Evolutionary conservation across 139 green algal species (phyloP).

Genomic region (Volvox africanus): DNA sequence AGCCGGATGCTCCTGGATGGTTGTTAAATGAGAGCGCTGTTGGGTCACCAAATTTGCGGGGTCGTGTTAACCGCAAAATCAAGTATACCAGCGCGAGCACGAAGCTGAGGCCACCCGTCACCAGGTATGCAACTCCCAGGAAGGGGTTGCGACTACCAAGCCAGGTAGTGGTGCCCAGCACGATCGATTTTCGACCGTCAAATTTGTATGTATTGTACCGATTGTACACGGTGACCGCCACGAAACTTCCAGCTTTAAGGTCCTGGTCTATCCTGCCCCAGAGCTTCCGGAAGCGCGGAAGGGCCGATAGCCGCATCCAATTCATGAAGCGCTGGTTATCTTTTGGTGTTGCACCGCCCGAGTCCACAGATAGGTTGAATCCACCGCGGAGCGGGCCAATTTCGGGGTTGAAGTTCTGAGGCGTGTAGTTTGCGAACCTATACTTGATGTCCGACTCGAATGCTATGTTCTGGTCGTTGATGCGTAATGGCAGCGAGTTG

Average conservation of each 20-base stretch:
- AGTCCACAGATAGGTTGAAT: conserved; percentile 38
- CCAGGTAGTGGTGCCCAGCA: conserved; percentile 85
- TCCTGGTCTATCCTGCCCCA: conserved; percentile 64
- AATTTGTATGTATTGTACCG: conserved; percentile 90
- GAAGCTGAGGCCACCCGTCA: conserved; percentile 70
- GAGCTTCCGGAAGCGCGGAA: conserved; percentile 75
- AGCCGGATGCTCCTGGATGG: background rate
- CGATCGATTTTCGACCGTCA: conserved; percentile 77
- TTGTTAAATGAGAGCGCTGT: conserved; percentile 34
- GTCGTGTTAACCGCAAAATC: conserved; percentile 44
- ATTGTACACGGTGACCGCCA: conserved; percentile 68
- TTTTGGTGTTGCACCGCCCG: background rate
- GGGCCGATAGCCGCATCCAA: conserved; percentile 92
- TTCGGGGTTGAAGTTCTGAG: conserved; percentile 48
- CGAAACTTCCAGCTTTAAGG: conserved; percentile 53
- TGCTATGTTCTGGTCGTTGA: conserved; percentile 48
- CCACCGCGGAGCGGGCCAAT: conserved; percentile 47
- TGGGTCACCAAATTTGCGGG: conserved; percentile 65
- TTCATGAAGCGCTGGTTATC: conserved; percentile 96
- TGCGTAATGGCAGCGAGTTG: background rate
- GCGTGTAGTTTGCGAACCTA: conserved; percentile 61
- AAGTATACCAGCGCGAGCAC: conserved; percentile 66
- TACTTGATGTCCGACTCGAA: conserved; percentile 55
- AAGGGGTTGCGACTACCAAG: conserved; percentile 87
- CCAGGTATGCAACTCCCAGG: conserved; percentile 82